These are phyloP conservation scores for Colletotrichum abscissum DNA, from an alignment of 2,329 filamentous ascomycete species.

Conservation along the genomic window DNA sequence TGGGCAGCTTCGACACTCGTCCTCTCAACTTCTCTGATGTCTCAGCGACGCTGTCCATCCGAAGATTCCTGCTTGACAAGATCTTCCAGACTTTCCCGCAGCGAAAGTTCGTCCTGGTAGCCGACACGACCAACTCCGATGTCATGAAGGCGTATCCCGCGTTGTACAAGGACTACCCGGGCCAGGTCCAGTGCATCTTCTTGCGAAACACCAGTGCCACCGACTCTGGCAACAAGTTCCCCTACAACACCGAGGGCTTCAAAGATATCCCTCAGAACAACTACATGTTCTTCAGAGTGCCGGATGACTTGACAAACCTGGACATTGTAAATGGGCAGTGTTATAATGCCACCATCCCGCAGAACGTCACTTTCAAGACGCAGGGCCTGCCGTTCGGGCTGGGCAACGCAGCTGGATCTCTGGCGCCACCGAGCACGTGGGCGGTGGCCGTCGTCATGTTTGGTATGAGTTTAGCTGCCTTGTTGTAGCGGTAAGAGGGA, in stretches of 20 bases:
- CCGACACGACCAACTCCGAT: constrained; percentile 81
- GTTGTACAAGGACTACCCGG: constrained; percentile 73
- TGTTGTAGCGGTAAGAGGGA: constrained; percentile 36
- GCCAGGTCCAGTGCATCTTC: constrained; percentile 82
- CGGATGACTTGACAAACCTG: constrained; percentile 74
- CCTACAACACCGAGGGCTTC: constrained; percentile 81
- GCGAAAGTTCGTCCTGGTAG: constrained; percentile 80
- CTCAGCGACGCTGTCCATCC: constrained; percentile 76
- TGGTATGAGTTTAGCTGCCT: constrained; percentile 36
- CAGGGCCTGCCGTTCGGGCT: constrained; percentile 68
- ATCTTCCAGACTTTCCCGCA: constrained; percentile 80
- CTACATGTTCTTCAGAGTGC: constrained; percentile 84
- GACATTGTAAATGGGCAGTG: constrained; percentile 78
- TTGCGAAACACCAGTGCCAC: constrained; percentile 80
- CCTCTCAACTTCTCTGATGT: constrained; percentile 85
- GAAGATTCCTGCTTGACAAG: constrained; percentile 75
- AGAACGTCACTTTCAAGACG: constrained; percentile 78
- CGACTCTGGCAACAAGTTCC: constrained; percentile 74
- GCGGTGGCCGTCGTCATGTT: constrained; percentile 37
- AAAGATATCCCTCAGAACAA: constrained; percentile 71
- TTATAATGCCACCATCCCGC: constrained; percentile 70
- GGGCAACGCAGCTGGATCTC: constrained; percentile 46
- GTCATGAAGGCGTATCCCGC: constrained; percentile 75
- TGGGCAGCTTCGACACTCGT: constrained; percentile 81
- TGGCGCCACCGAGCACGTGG: constrained; percentile 38